phyloP scores from a whole-genome alignment of 108 stramenopile species.

The Pseudonitzschia multiseries region DNA sequence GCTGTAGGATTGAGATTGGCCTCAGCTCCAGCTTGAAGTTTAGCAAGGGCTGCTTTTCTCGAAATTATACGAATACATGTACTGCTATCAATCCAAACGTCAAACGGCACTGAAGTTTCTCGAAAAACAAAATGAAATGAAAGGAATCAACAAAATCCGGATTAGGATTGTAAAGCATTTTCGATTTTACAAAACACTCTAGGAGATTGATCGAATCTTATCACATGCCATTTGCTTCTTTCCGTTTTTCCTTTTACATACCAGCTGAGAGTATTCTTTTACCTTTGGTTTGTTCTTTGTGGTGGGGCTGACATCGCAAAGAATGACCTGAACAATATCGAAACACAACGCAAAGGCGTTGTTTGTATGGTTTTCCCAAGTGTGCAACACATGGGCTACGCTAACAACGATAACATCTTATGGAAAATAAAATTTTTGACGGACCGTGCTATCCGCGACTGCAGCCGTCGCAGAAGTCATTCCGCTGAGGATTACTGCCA shows the following conservation, averaged over 20 bases:
- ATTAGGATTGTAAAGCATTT: no score
- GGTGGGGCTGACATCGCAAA: conserved; percentile 3
- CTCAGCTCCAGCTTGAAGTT: no score
- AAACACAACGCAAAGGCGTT: conserved; percentile 16
- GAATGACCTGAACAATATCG: background rate
- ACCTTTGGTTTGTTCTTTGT: conserved; percentile 1
- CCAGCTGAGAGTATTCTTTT: conserved; percentile 13
- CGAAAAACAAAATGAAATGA: no score
- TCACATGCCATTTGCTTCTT: background rate
- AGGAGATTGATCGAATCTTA: no score
- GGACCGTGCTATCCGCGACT: background rate
- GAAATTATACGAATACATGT: no score
- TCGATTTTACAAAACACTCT: no score
- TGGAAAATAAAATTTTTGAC: background rate
- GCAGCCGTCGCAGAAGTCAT: background rate
- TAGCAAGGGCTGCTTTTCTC: no score
- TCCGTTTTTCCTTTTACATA: background rate
- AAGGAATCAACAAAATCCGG: no score
- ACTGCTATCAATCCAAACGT: no score
- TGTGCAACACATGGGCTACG: background rate
- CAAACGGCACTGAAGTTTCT: no score
- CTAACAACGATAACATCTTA: background rate
- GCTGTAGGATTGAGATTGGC: no score
- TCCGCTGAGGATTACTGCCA: background rate
- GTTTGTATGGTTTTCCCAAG: background rate